These are phyloP conservation scores for Naegleria fowleri DNA, from an alignment of 208 protist genomes.

Conservation along the genomic window DNA sequence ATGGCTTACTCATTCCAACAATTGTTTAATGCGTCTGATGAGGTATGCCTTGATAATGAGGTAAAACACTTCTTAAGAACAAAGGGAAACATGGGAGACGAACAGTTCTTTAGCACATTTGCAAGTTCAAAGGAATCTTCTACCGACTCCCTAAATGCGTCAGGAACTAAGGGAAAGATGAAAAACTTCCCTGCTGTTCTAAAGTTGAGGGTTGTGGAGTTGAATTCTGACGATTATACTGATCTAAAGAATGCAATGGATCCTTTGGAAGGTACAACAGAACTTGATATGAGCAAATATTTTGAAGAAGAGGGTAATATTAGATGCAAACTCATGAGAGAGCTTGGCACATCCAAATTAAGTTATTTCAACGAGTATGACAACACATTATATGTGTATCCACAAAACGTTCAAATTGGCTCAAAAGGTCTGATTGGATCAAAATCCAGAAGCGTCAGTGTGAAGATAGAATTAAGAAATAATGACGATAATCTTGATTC, in stretches of 20 bases:
- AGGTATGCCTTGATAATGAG: background rate
- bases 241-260: background rate
- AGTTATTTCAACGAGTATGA: constrained; percentile 1
- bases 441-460: background rate
- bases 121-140: background rate
- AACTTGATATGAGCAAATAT: background rate
- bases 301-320: background rate
- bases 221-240: background rate
- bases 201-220: background rate
- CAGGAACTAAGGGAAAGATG: background rate
- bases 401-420: background rate
- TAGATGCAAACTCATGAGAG: background rate
- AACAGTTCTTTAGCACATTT: background rate
- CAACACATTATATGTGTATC: constrained; percentile 23
- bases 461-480: background rate
- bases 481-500: background rate
- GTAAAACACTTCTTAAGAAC: background rate
- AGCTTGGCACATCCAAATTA: background rate
- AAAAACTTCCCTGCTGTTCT: constrained; percentile 8
- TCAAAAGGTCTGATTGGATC: background rate
- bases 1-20: background rate
- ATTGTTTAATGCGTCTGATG: background rate
- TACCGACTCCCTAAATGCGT: background rate
- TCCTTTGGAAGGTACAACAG: no score
- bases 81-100: background rate